Base-by-base conservation (phyloP, 352 stramenopile species). In the Pythium grandisporangium region DNA sequence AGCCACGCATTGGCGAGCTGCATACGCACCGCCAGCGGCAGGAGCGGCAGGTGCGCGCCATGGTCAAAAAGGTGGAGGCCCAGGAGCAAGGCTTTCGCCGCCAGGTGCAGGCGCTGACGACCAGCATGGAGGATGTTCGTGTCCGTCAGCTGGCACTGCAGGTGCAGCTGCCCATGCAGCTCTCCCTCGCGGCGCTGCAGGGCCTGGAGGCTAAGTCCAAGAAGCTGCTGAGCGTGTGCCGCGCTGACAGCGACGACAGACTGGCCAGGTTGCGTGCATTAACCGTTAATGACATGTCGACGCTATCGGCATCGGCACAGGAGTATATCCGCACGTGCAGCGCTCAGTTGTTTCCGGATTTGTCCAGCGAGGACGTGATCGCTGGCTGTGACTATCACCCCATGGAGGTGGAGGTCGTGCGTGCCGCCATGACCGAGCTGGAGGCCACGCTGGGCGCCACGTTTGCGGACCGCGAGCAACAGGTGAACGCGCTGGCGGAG, bases 371-470 rank as follows among this genome's bases (percentile, higher is more conserved):
- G 37, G 62, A 85, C 17, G 59, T 84, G 23, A 79, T 81, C 49
- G 75, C 49, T 21, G 79, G 80, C 8, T 87, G 81, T 37, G 79
- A 96, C 43, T 96, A 95, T 51, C 77, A 93, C 47, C 66, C 67
- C 1, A 51, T 75, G 8, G 86, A 96, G 41, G 54, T 95, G 11
- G 47, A 60, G 12, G 50, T 53, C 1, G 58, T 86, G 5, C 51
- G 69, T 34, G 38, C 54, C n/a, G 55, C 57, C 26, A 45, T 88
- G 21, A 45, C 51, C 2, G 42, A 55, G 19, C 43, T 81, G 5
- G 68, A 84, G 44, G 43, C 54, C 0, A 57, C 70, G 26, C 54
- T 72, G 5, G 53, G 55, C 1, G 55, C 63, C 10, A 45, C 55
- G 17, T 59, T 83, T 13, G 47, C 44, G 1, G 56, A 40, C 14